Evolutionary conservation across 805 yeast species (phyloP).

Genomic region (Metschnikowia picachoensis): DNA sequence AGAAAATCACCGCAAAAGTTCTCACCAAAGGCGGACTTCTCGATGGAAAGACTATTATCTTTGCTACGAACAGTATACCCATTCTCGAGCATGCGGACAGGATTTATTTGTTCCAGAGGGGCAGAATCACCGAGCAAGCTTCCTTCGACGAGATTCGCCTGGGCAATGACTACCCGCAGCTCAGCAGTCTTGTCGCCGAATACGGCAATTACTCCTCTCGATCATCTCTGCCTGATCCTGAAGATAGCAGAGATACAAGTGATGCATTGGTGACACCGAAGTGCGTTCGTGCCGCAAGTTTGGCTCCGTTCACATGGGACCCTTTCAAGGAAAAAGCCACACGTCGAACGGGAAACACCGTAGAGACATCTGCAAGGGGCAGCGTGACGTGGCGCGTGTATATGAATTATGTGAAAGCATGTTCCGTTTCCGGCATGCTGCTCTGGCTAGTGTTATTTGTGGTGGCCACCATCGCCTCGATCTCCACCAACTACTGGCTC

Average conservation of each 20-base stretch:
- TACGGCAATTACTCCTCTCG: conserved; percentile 2
- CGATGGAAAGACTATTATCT: conserved; percentile 14
- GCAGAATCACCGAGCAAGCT: conserved; percentile 10
- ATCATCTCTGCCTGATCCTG: conserved; percentile 1
- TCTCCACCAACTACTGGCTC: conserved; percentile 58
- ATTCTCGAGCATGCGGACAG: conserved; percentile 12
- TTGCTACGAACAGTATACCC: conserved; percentile 14
- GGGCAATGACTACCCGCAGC: conserved; percentile 7
- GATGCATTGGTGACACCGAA: not conserved
- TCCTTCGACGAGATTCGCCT: conserved; percentile 2
- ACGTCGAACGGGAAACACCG: conserved; percentile 10
- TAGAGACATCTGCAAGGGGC: conserved; percentile 51
- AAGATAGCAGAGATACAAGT: not conserved
- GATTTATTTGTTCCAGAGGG: conserved; percentile 14
- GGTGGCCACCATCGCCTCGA: conserved; percentile 27
- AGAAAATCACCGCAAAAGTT: conserved; percentile 29
- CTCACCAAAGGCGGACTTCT: conserved; percentile 31
- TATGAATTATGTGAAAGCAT: conserved; percentile 53
- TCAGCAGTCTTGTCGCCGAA: conserved; percentile 4
- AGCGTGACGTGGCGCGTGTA: conserved; percentile 54
- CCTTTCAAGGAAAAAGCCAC: conserved; percentile 28
- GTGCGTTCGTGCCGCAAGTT: conserved; percentile 8
- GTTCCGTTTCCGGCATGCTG: conserved; percentile 49
- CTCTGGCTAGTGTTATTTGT: conserved; percentile 32
- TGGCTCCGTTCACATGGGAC: conserved; percentile 37